Base-by-base conservation (phyloP, 2,329 filamentous ascomycete genomes). In the Xylariales sp. region DNA sequence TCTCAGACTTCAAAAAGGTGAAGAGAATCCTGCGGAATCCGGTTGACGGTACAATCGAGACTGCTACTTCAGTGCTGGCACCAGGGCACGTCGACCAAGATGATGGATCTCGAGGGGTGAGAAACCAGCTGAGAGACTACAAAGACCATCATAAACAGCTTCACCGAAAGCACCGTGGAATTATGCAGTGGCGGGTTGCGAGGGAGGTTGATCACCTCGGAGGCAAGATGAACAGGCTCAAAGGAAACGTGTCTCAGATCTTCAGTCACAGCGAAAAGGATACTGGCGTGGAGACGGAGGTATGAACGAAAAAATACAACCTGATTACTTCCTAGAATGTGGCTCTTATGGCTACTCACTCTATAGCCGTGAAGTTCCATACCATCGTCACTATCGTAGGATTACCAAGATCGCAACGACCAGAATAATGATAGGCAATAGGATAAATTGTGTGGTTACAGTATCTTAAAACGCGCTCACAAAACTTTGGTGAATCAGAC, bases 101-200 rank as follows among this genome's bases (percentile, higher is more conserved):
- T 37, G 60, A 70, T 38, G 59, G 51, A 19, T 68, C 61, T 45
- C 62, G 69, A 44, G 78, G 69, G 27, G 53, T 64, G 25, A 59
- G 67, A 8, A 70, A 72, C 29, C 66, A 75, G 53, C 42, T 79
- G 31, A 72, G 69, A 40, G 80, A 84, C 42, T 85, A 81, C 53
- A 77, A 73, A 53, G 66, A 69, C 40, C 66, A 80, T 47, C 65
- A 71, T 45, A 76, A 73, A 57, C 69, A 75, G 43, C 60, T 84
- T 45, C 81, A 86, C 56, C 65, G 81, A 33, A 73, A 76, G 53
- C 80, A 88, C 51, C 63, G 80, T 16, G 84, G 84, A 0, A 54
- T 84, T 28, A 88, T 88, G 84, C 84, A 88, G 61, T 88, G 82
- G 78, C 63, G 69, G n/a, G 66, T 63, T 12, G 64, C 65, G n/a